A percentile compares a stretch with the other conserved stretches of the same genome.
Evolutionary conservation across 2,329 filamentous ascomycete species (phyloP).

Genomic region (Talaromyces islandicus): DNA sequence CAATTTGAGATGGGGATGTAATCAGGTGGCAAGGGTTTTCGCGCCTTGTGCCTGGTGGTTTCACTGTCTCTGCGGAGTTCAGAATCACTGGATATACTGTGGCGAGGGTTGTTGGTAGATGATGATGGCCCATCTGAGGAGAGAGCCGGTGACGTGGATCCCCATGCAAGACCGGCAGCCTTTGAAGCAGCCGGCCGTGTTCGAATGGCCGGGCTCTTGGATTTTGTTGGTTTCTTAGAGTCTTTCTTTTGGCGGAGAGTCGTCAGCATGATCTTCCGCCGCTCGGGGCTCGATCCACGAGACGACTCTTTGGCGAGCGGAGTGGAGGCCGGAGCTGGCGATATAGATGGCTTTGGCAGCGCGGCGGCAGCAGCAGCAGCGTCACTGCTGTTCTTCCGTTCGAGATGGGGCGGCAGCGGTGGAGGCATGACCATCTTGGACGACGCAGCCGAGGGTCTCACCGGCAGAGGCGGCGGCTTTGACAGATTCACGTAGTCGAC

Average conservation of each 20-base stretch:
- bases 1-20: conserved; percentile 13
- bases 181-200: conserved; percentile 54
- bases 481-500: conserved; percentile 75
- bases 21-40: conserved; percentile 11
- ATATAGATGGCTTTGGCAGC: conserved; percentile 26
- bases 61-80: conserved; percentile 9
- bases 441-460: conserved; percentile 21
- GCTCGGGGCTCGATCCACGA: conserved; percentile 57
- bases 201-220: conserved; percentile 40
- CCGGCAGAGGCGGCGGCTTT: conserved; percentile 58
- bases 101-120: conserved; percentile 16
- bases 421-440: neutral
- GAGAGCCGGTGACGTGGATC: conserved; percentile 21
- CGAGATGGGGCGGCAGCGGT: neutral
- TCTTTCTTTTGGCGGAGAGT: conserved; percentile 47
- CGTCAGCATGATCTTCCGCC: conserved; percentile 52
- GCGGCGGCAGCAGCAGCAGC: conserved; percentile 19
- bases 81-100: conserved; percentile 21
- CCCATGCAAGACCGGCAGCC: conserved; percentile 60
- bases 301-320: conserved; percentile 39
- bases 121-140: neutral
- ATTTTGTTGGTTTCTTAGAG: conserved; percentile 32
- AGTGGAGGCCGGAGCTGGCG: conserved; percentile 16
- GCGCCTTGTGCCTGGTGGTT: neutral
- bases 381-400: conserved; percentile 7